Conservation (phyloP, 73 alveolate species). For the Blepharisma stoltei region DNA sequence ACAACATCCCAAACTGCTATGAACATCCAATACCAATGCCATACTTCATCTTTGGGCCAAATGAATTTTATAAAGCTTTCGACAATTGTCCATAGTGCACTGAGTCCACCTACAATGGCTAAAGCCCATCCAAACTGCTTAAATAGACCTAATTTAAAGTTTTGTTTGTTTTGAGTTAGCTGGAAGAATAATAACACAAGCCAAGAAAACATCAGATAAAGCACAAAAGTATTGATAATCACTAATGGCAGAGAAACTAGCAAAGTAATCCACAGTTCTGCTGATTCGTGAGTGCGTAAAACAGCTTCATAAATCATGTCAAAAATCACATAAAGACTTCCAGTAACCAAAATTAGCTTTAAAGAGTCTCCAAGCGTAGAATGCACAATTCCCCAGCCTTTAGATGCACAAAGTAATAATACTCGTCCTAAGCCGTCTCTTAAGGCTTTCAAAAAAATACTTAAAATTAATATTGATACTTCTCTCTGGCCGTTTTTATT, state of each 20-base stretch:
- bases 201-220: slow-evolving; percentile 22
- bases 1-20: slow-evolving; percentile 22
- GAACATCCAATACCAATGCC: slow-evolving; percentile 8
- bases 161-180: neutral
- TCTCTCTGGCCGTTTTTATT: neutral
- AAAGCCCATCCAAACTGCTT: neutral
- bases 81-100: slow-evolving; percentile 15
- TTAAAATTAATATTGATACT: neutral
- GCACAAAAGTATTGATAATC: neutral
- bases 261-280: neutral
- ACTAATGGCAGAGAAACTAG: neutral
- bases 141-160: neutral
- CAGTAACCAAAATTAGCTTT: neutral
- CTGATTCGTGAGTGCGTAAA: neutral
- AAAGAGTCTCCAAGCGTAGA: neutral
- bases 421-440: neutral
- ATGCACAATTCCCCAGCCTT: slow-evolving; percentile 23
- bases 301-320: slow-evolving; percentile 12
- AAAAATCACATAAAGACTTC: neutral
- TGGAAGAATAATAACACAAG: neutral
- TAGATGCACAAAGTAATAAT: neutral
- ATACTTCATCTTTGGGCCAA: neutral
- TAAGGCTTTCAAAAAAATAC: neutral
- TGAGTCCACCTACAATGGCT: neutral
- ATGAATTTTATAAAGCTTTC: neutral